Percentiles rank a stretch among this genome's conserved stretches.
phyloP scores from a whole-genome alignment of 192 early-diverging fungal genomes.

The Coemansia sp. region DNA sequence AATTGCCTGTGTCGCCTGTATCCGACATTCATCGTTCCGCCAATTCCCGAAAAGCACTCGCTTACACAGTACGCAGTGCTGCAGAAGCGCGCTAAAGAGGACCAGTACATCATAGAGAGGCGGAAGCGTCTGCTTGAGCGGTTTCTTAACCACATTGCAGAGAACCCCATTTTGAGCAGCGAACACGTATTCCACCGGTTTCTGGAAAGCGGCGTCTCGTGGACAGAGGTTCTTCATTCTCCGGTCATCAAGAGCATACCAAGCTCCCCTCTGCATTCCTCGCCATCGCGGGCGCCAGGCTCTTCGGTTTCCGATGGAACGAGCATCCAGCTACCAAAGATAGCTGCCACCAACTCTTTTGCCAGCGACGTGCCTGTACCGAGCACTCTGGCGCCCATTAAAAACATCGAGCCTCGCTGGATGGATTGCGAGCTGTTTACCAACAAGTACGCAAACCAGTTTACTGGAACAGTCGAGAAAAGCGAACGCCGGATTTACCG shows the following conservation, averaged over 20 bases:
- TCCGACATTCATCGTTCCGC: constrained; percentile 87
- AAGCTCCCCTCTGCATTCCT: constrained; percentile 66
- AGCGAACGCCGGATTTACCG: constrained; percentile 74
- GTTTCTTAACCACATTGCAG: constrained; percentile 88
- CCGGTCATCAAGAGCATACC: constrained; percentile 69
- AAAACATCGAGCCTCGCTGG: constrained; percentile 80
- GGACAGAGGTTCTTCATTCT: constrained; percentile 74
- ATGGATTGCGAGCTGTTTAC: constrained; percentile 91
- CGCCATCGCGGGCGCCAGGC: constrained; percentile 49
- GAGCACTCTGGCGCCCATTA: constrained; percentile 59
- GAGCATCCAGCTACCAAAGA: constrained; percentile 45
- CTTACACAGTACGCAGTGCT: constrained; percentile 66
- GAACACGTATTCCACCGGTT: constrained; percentile 94
- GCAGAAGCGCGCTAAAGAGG: constrained; percentile 89
- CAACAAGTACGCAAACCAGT: constrained; percentile 78
- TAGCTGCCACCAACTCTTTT: constrained; percentile 41
- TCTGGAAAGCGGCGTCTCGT: constrained; percentile 75
- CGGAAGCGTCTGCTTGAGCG: constrained; percentile 91
- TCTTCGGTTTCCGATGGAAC: constrained; percentile 49
- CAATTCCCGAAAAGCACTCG: constrained; percentile 97
- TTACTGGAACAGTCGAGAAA: constrained; percentile 70
- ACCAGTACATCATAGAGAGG: constrained; percentile 84
- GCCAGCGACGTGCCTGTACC: constrained; percentile 57
- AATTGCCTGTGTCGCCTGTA: constrained; percentile 75
- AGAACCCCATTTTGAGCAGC: constrained; percentile 81